Conservation (phyloP, 768 basidiomycete genomes). For the Leucogyrophana mollusca region DNA sequence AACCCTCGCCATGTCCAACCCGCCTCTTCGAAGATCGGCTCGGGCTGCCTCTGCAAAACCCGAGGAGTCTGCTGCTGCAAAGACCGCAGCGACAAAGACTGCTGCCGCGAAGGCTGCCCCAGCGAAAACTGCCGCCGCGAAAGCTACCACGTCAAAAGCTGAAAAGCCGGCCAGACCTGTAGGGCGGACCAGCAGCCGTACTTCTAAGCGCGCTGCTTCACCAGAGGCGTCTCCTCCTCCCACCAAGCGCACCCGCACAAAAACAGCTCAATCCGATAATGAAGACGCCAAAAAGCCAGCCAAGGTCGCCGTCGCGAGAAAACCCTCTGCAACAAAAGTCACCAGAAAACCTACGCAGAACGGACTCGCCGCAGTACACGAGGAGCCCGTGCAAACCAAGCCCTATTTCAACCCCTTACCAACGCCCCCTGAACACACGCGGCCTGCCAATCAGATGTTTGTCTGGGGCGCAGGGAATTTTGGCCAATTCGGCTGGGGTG, state of each 20-base stretch:
- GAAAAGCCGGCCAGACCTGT: conserved; percentile 31
- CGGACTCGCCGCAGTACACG: conserved; percentile 27
- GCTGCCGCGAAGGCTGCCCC: conserved; percentile 12
- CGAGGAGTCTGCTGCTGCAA: conserved; percentile 18
- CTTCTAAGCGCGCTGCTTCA: conserved; percentile 52
- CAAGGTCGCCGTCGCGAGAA: conserved; percentile 20
- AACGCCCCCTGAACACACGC: conserved; percentile 47
- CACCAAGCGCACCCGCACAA: conserved; percentile 46
- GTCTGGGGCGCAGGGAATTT: conserved; percentile 93
- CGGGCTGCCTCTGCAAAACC: conserved; percentile 49
- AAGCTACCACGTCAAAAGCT: conserved; percentile 34
- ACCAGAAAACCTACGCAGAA: conserved; percentile 28
- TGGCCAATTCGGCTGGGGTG: conserved; percentile 93
- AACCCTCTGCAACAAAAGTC: conserved; percentile 22
- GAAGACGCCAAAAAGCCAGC: conserved; percentile 36
- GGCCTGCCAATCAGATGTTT: conserved; percentile 74
- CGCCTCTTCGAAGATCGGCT: conserved; percentile 50
- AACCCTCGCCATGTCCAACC: conserved; percentile 21
- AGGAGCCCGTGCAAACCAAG: conserved; percentile 40
- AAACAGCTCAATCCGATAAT: conserved; percentile 36
- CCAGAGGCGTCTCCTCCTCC: conserved; percentile 46
- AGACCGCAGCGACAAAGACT: conserved; percentile 18
- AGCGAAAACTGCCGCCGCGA: conserved; percentile 21
- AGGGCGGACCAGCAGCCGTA: conserved; percentile 18
- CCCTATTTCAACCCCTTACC: conserved; percentile 72